Base-by-base conservation (phyloP, 2,329 filamentous ascomycete genomes). In the Hypoxylon sp. region DNA sequence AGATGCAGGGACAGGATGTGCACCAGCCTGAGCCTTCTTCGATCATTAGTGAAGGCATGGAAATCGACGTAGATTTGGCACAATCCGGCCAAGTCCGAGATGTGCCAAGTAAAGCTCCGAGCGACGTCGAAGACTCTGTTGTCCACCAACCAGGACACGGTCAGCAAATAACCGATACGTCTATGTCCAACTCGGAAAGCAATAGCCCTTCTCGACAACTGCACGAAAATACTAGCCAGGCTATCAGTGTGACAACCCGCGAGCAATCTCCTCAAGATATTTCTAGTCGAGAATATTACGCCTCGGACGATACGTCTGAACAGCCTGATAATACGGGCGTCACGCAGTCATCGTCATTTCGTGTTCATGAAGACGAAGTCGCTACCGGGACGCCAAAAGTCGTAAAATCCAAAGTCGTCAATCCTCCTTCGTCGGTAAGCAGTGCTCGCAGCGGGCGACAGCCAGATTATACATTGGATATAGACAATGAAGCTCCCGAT, bases 371-470 rank as follows among this genome's bases (percentile, higher is more conserved):
- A 9, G 57, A 62, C 13, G 64, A 67, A 18, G 45, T 67, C 35
- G 60, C 69, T 18, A 20, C 62, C 4, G 66, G 65, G 9, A 71
- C 68, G 17, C 71, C 70, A 4, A 68, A 67, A 17, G 61, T 60
- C 3, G 47, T 67, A 23, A 74, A 74, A 62, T 71, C 73, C 3
- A 74, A 68, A 31, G 41, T 73, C 2, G 67, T 66, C 4, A 40
- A 69, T 1, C 68, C 68, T 2, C 68, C 68, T 20, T 78, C 77
- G 0, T 77, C 78, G 17, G 69, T 69, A 7, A 75, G 73, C 56
- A 83, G 77, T 63, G 68, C 75, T 62, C 74, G 42, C 57, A 83
- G 78, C 65, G 82, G 81, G 20, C 77, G 80, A 11, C 83, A 85
- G 55, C 77, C 78, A 3, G 79, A 82, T 53, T 77, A 75, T 4